A percentile compares a stretch with the other conserved stretches of the same genome.
These are phyloP conservation scores for Hortaea werneckii DNA, from an alignment of 2,329 filamentous ascomycete genomes.

Conservation along the genomic window DNA sequence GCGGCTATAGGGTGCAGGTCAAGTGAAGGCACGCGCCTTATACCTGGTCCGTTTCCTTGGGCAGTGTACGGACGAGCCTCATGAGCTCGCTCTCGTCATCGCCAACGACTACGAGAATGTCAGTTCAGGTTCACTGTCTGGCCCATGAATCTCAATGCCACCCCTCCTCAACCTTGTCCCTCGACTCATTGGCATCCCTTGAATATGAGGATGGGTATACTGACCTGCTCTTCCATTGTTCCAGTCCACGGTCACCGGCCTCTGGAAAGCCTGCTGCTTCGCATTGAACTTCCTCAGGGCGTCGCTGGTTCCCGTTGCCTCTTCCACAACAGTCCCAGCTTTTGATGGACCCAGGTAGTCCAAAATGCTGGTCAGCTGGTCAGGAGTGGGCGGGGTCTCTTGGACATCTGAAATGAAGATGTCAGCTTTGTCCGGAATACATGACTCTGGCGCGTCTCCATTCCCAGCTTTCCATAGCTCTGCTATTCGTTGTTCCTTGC, in stretches of 20 bases:
- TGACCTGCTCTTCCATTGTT: conserved; percentile 70
- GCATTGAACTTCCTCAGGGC: conserved; percentile 70
- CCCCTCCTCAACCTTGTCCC: background rate
- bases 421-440: background rate
- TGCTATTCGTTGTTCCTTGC: background rate
- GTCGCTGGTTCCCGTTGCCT: conserved; percentile 63
- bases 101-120: conserved; percentile 46
- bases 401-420: conserved; percentile 49
- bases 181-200: no score
- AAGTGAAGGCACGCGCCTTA: background rate
- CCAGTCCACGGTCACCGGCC: conserved; percentile 88
- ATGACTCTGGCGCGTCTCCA: background rate
- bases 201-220: conserved; percentile 13
- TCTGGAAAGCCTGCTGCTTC: conserved; percentile 56
- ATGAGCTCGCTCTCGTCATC: conserved; percentile 83
- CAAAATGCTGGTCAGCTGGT: conserved; percentile 74
- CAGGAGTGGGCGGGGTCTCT: conserved; percentile 66
- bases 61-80: conserved; percentile 55
- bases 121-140: background rate
- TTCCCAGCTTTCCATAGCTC: background rate
- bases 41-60: conserved; percentile 28
- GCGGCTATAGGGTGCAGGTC: no score
- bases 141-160: no score
- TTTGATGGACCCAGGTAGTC: conserved; percentile 63
- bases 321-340: conserved; percentile 57